A percentile compares a stretch with the other conserved stretches of the same genome.
These are phyloP conservation scores for Kuraishia cidri DNA, from an alignment of 805 yeast genomes.

Conservation along the genomic window DNA sequence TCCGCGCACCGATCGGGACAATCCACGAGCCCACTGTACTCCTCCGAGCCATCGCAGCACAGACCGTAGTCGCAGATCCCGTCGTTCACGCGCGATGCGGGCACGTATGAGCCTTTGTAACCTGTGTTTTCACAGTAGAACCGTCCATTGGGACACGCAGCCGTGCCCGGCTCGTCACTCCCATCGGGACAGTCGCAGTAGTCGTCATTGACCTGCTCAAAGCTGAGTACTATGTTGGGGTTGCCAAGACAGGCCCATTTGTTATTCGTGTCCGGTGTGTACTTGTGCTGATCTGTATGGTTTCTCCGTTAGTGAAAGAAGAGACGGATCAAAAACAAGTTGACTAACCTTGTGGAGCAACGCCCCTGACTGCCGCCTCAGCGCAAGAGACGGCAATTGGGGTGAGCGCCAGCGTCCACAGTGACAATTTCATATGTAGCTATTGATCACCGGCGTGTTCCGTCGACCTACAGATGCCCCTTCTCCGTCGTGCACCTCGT, in stretches of 20 bases:
- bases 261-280: slow-evolving; percentile 40
- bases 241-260: slow-evolving; percentile 65
- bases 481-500: too few relatives aligned
- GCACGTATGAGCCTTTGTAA: slow-evolving; percentile 50
- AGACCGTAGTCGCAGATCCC: slow-evolving; percentile 84
- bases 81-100: slow-evolving; percentile 67
- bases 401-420: too few relatives aligned
- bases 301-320: background rate
- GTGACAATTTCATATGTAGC: too few relatives aligned
- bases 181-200: slow-evolving; percentile 98
- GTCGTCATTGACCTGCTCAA: slow-evolving; percentile 71
- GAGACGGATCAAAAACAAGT: background rate
- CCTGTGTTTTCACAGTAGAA: slow-evolving; percentile 81
- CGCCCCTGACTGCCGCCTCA: background rate
- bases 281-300: slow-evolving; percentile 24
- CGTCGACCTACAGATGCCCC: too few relatives aligned
- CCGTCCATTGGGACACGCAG: slow-evolving; percentile 51
- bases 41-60: slow-evolving; percentile 97
- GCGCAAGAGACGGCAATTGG: too few relatives aligned
- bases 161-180: slow-evolving; percentile 92
- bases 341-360: slow-evolving; percentile 2
- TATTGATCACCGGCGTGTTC: too few relatives aligned
- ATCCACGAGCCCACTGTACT: slow-evolving; percentile 27
- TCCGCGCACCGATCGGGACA: slow-evolving; percentile 53
- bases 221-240: slow-evolving; percentile 54